Base-by-base conservation (phyloP, 208 protist genomes). In the Trypanosoma caninum region DNA sequence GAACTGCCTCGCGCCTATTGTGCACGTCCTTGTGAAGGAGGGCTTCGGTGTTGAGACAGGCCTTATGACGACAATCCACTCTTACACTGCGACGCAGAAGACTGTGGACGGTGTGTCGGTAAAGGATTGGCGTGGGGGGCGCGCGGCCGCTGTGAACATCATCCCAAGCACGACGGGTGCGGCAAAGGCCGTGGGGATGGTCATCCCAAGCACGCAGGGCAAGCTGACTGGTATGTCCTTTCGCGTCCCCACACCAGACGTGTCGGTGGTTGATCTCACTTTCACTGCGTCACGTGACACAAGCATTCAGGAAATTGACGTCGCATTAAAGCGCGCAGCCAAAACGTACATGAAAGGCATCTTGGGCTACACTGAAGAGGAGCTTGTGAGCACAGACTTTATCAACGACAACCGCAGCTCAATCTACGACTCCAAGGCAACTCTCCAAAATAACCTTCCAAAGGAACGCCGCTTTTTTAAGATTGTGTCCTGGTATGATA, bases 31-130 rank as follows among this genome's bases (percentile, higher is more conserved):
- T 31, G 83, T 99, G 53, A 74, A 99, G 65, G 95, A 99, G 33
- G 86, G 89, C 47, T 99, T 96, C 63, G 96, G 94, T 35, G 98
- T 99, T 41, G 72, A 65, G 37, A 91, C 97, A 56, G 95, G 94
- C 45, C 85, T 99, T 42, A 99, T 99, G 98, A 99, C 98, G 47
- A 99, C 99, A 48, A 95, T 99, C 51, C 99, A 99, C 86, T 90
- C 99, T 18, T 93, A 90, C 60, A 99, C 99, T 27, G 98, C 98
- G 37, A 99, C 95, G 9, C 98, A 99, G 87, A 97, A 97, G 68
- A 97, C 95, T 34, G 98, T 99, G 28, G 98, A 99, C 76, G 97
- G 94, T 41, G 93, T 97, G 60, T 95, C 91, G n/a, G 40, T 82
- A 50, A 99, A 99, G 80, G 97, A 99, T 85, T 99, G 97, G 97